A percentile compares a stretch with the other conserved stretches of the same genome.
These are phyloP conservation scores for Chloranthus sessilifolius DNA, from an alignment of 164 flowering plant species.

Conservation along the genomic window DNA sequence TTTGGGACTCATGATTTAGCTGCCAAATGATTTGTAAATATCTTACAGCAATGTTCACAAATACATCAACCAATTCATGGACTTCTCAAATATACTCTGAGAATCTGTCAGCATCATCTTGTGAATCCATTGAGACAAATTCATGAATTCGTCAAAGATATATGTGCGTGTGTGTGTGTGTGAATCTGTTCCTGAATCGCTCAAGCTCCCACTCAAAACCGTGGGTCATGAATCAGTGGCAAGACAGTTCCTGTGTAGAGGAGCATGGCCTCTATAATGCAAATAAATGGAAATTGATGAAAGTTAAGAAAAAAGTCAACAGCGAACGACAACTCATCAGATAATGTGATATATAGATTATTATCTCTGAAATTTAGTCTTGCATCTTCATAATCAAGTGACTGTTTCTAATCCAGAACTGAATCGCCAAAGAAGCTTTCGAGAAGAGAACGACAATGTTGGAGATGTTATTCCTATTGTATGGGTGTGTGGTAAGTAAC, in stretches of 20 bases:
- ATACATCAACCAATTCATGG: neutral
- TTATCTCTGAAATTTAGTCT: no score
- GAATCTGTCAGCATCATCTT: neutral
- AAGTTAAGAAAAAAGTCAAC: neutral
- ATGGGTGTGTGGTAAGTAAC: no score
- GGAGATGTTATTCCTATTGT: no score
- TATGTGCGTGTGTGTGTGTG: neutral
- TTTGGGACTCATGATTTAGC: neutral
- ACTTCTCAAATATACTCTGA: neutral
- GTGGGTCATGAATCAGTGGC: neutral
- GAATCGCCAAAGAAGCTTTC: no score
- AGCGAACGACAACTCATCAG: neutral
- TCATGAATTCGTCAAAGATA: neutral
- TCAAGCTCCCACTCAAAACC: neutral
- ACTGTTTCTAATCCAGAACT: no score
- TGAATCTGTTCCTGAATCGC: neutral
- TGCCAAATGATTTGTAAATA: neutral
- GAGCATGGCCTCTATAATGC: neutral
- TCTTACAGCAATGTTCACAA: neutral
- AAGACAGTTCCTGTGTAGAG: neutral
- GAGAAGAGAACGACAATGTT: no score
- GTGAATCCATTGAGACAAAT: neutral
- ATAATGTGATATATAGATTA: no score
- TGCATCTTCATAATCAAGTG: no score
- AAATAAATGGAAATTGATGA: neutral